Evolutionary conservation across 495 filamentous ascomycete species (phyloP).

Genomic region (Symbiotaphrina buchneri): DNA sequence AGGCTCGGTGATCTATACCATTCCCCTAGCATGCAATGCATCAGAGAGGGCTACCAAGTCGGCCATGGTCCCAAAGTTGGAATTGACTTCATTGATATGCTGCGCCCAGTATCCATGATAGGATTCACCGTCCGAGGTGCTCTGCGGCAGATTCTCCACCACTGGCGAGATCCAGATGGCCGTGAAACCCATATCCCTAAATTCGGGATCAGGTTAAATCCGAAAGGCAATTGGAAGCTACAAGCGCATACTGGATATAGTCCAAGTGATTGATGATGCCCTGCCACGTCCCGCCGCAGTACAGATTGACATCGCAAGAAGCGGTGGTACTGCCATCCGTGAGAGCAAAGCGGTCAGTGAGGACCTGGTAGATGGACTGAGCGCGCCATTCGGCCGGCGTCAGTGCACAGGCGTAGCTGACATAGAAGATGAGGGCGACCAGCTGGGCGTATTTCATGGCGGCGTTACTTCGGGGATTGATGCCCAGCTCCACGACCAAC

Average conservation of each 20-base stretch:
- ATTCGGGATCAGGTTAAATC: background rate
- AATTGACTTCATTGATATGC: conserved; percentile 39
- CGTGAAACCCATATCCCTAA: background rate
- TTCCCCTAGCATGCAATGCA: conserved; percentile 36
- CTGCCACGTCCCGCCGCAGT: conserved; percentile 57
- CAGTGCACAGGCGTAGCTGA: no score
- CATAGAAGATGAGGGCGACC: no score
- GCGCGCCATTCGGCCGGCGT: conserved; percentile 1
- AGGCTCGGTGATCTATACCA: conserved; percentile 14
- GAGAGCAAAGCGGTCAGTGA: conserved; percentile 3
- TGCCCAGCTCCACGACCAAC: no score
- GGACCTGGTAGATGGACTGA: conserved; percentile 1
- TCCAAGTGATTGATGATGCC: conserved; percentile 50
- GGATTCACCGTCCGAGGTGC: conserved; percentile 9
- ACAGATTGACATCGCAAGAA: conserved; percentile 10
- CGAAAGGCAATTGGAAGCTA: conserved; percentile 26
- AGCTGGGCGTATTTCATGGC: no score
- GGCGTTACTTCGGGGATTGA: no score
- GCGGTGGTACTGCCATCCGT: conserved; percentile 1
- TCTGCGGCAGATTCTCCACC: conserved; percentile 21
- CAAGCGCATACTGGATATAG: conserved; percentile 62
- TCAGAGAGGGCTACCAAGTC: conserved; percentile 37
- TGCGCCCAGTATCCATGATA: conserved; percentile 68
- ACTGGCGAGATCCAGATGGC: conserved; percentile 63
- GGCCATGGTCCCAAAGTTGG: conserved; percentile 38